Percentiles rank a stretch among this genome's conserved stretches.
Conservation (phyloP, 1,284 basidiomycete species). For the Marasmius fiardii region DNA sequence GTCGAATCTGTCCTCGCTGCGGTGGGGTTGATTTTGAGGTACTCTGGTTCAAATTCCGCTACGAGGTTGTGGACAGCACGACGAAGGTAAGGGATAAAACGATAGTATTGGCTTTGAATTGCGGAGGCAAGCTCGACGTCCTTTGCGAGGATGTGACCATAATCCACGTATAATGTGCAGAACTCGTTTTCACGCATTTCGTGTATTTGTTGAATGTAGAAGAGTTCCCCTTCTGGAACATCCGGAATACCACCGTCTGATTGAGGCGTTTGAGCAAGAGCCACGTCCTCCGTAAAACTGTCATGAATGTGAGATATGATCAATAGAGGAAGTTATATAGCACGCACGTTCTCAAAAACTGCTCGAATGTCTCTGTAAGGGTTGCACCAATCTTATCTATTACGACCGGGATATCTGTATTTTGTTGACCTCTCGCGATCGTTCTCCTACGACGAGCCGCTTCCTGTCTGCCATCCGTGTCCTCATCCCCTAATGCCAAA, state of each 20-base stretch:
- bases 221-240: constrained; percentile 57
- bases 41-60: constrained; percentile 85
- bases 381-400: constrained; percentile 92
- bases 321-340: constrained; percentile 8
- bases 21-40: constrained; percentile 88
- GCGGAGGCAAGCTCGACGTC: constrained; percentile 93
- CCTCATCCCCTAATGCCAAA: constrained; percentile 55
- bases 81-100: constrained; percentile 92
- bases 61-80: constrained; percentile 90
- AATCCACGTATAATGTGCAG: constrained; percentile 96
- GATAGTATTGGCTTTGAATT: constrained; percentile 93
- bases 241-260: constrained; percentile 61
- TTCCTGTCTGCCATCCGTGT: constrained; percentile 33
- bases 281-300: constrained; percentile 82
- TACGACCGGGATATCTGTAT: constrained; percentile 77
- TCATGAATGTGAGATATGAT: constrained; percentile 10
- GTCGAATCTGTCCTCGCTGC: constrained; percentile 75
- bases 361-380: constrained; percentile 86
- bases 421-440: constrained; percentile 46
- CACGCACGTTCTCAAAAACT: constrained; percentile 86
- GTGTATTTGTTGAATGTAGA: constrained; percentile 91
- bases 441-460: constrained; percentile 38
- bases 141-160: constrained; percentile 82
- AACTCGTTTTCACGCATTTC: constrained; percentile 92
- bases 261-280: constrained; percentile 71